These are phyloP conservation scores for Rosa persica DNA, from an alignment of 306 rosid genomes.

Conservation along the genomic window DNA sequence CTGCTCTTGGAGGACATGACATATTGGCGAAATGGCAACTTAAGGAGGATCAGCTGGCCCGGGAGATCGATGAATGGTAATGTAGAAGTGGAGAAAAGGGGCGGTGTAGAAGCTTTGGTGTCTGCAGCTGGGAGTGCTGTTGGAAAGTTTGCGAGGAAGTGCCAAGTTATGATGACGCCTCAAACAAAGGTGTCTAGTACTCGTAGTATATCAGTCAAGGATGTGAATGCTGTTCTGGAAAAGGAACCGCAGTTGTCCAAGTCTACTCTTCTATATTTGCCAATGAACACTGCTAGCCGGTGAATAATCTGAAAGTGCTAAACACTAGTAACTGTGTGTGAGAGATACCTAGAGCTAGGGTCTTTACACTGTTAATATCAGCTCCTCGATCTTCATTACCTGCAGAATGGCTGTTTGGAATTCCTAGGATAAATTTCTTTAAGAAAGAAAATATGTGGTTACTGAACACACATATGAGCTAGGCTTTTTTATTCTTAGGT, in stretches of 20 bases:
- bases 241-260: constrained; percentile 85
- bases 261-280: constrained; percentile 56
- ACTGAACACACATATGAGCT: no score
- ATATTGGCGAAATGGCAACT: constrained; percentile 90
- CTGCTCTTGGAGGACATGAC: constrained; percentile 93
- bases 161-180: constrained; percentile 29
- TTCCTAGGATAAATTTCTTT: no score
- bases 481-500: no score
- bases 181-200: constrained; percentile 41
- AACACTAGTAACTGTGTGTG: neutral
- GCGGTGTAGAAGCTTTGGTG: constrained; percentile 4
- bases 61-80: constrained; percentile 38
- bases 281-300: constrained; percentile 38
- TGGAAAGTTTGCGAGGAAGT: constrained; percentile 50
- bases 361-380: no score
- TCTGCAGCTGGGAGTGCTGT: neutral
- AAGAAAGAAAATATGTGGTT: no score
- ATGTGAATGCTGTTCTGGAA: constrained; percentile 76
- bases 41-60: constrained; percentile 63
- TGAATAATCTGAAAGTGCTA: constrained; percentile 11
- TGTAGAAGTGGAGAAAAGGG: constrained; percentile 46
- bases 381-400: no score
- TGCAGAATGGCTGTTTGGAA: no score
- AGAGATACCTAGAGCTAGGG: no score
- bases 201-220: constrained; percentile 63